Evolutionary conservation across 352 stramenopile species (phyloP).

Genomic region (Phytopythium helicoides): DNA sequence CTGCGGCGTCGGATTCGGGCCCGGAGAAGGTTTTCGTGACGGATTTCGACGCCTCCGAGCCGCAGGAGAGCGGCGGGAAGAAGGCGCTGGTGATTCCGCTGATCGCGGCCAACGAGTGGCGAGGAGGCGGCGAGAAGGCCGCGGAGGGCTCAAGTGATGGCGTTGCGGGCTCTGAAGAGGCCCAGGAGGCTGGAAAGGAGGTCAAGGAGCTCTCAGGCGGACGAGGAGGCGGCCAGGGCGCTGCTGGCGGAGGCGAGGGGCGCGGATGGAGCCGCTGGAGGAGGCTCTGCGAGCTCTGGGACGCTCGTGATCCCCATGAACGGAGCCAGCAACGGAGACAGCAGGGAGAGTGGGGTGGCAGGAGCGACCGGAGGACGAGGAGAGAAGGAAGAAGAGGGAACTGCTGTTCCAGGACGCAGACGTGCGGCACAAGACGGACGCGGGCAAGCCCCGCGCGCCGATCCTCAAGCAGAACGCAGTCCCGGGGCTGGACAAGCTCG

Average conservation of each 20-base stretch:
- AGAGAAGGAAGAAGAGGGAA: conserved; percentile 18
- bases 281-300: background rate
- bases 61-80: conserved; percentile 11
- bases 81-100: conserved; percentile 66
- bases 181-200: background rate
- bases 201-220: conserved; percentile 14
- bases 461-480: conserved; percentile 78
- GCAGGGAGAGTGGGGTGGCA: conserved; percentile 8
- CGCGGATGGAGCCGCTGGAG: conserved; percentile 3
- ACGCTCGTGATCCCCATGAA: conserved; percentile 61
- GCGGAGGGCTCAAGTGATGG: background rate
- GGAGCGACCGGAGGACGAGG: conserved; percentile 5
- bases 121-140: background rate
- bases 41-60: conserved; percentile 55
- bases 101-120: conserved; percentile 62
- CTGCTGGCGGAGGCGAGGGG: conserved; percentile 36
- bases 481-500: conserved; percentile 57
- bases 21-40: conserved; percentile 70
- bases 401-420: conserved; percentile 38
- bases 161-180: background rate
- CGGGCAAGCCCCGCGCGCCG: conserved; percentile 16
- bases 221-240: conserved; percentile 36
- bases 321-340: background rate
- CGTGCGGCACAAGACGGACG: conserved; percentile 12
- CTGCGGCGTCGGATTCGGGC: conserved; percentile 3